Evolutionary conservation across 2,329 filamentous ascomycete species (phyloP).

Genomic region (Botrytis deweyae): DNA sequence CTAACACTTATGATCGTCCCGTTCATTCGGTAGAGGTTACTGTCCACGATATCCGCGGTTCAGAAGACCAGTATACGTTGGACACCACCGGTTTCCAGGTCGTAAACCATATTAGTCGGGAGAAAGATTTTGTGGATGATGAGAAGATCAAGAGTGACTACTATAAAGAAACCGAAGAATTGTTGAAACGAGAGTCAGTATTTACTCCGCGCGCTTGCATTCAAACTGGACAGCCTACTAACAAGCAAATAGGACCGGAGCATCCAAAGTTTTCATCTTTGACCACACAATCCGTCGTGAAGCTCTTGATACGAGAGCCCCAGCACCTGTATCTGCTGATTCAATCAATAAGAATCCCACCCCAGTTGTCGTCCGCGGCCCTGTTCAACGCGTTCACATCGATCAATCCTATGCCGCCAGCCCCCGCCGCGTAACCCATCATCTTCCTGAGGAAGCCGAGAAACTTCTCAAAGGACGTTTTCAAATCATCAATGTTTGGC

Average conservation of each 20-base stretch:
- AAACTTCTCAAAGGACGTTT: slow-evolving; percentile 48
- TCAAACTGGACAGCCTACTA: slow-evolving; percentile 5
- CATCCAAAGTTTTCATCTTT: slow-evolving; percentile 57
- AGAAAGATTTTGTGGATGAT: slow-evolving; percentile 41
- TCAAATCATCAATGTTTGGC: slow-evolving; percentile 57
- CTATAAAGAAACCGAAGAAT: slow-evolving; percentile 41
- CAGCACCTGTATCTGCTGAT: neutral
- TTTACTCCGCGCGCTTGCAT: neutral
- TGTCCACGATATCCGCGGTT: slow-evolving; percentile 47
- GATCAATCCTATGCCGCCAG: slow-evolving; percentile 53
- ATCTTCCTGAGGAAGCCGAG: slow-evolving; percentile 47
- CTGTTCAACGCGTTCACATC: slow-evolving; percentile 55
- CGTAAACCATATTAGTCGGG: slow-evolving; percentile 40
- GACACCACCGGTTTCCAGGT: slow-evolving; percentile 45
- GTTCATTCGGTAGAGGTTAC: neutral
- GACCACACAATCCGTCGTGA: slow-evolving; percentile 59
- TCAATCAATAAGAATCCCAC: neutral
- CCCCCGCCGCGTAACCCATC: slow-evolving; percentile 44
- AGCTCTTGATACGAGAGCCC: slow-evolving; percentile 30
- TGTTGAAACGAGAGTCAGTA: slow-evolving; percentile 40
- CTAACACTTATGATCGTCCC: slow-evolving; percentile 15
- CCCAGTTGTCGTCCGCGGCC: slow-evolving; percentile 41
- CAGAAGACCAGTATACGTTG: slow-evolving; percentile 45
- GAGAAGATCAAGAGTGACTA: slow-evolving; percentile 40
- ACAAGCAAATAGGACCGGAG: slow-evolving; percentile 51